Conservation (phyloP, 2,329 filamentous ascomycete genomes). For the Curvularia sp. region DNA sequence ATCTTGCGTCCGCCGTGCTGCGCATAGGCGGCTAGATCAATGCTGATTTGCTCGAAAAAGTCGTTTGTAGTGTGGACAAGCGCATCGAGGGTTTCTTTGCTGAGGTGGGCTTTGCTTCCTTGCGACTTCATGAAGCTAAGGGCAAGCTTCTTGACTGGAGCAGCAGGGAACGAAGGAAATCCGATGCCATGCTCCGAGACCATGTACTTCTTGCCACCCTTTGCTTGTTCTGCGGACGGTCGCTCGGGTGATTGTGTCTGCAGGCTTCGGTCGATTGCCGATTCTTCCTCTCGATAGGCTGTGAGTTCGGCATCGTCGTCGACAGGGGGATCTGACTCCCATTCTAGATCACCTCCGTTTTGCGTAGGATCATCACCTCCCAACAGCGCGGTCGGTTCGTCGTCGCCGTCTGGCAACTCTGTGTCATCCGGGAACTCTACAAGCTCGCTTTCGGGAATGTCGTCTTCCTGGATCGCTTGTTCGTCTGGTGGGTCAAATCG, state of each 20-base stretch:
- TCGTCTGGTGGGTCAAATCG: constrained; percentile 25
- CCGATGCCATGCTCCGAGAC: constrained; percentile 75
- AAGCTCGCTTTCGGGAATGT: constrained; percentile 11
- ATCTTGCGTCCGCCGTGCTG: constrained; percentile 82
- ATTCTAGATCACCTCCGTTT: constrained; percentile 32
- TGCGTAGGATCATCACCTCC: constrained; percentile 23
- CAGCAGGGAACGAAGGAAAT: constrained; percentile 75
- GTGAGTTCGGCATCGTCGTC: constrained; percentile 40
- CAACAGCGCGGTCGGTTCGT: constrained; percentile 40
- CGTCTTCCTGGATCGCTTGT: constrained; percentile 16
- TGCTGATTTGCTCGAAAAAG: constrained; percentile 88
- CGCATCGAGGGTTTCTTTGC: constrained; percentile 74
- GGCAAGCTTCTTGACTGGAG: constrained; percentile 75
- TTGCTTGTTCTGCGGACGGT: constrained; percentile 21
- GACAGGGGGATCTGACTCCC: constrained; percentile 40
- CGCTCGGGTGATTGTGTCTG: constrained; percentile 37
- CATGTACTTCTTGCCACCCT: constrained; percentile 53
- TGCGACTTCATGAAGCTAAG: constrained; percentile 73
- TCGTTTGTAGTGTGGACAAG: constrained; percentile 84
- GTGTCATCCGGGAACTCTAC: constrained; percentile 39
- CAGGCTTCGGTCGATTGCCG: constrained; percentile 46
- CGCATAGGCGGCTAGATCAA: constrained; percentile 80
- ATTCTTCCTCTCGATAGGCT: constrained; percentile 46
- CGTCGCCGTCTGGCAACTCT: constrained; percentile 24
- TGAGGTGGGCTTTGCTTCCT: constrained; percentile 72